phyloP scores from a whole-genome alignment of 345 rosid genomes.

The Eucalyptus pumila region DNA sequence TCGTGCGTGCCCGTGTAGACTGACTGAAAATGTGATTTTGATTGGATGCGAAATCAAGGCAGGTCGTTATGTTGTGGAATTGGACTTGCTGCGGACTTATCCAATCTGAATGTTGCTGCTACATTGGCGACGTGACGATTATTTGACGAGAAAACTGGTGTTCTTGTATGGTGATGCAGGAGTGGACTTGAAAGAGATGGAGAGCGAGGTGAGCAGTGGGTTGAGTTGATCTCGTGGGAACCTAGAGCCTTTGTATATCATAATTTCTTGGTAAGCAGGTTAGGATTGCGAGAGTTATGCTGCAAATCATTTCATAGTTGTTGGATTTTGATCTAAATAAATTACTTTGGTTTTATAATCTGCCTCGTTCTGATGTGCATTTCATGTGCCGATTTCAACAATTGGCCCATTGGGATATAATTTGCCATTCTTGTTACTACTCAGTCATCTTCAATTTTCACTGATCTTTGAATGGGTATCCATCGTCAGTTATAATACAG shows the following conservation, averaged over 20 bases:
- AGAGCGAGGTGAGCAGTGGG: constrained; percentile 55
- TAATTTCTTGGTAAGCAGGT: constrained; percentile 68
- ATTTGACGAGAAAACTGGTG: not conserved
- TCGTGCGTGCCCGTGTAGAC: not conserved
- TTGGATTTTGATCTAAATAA: not conserved
- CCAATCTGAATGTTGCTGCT: not conserved
- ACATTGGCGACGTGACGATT: not conserved
- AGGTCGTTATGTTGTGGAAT: not conserved
- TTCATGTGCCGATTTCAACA: not conserved
- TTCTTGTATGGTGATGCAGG: constrained; percentile 3
- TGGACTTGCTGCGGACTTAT: not conserved
- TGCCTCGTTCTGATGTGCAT: not conserved
- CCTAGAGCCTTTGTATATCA: constrained; percentile 83
- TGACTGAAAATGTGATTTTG: not conserved
- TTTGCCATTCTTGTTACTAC: not conserved
- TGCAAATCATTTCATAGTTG: not conserved
- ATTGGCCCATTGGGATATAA: not conserved
- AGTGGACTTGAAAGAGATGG: constrained; percentile 22
- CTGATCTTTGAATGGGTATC: not conserved
- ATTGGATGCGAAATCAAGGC: not conserved
- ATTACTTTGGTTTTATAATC: not conserved
- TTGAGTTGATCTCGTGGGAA: constrained; percentile 88
- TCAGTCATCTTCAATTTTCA: not conserved
- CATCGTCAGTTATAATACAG: not conserved
- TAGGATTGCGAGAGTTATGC: not conserved